Evolutionary conservation across 306 rosid species (phyloP).

Genomic region (Cucurbita ficifolia): DNA sequence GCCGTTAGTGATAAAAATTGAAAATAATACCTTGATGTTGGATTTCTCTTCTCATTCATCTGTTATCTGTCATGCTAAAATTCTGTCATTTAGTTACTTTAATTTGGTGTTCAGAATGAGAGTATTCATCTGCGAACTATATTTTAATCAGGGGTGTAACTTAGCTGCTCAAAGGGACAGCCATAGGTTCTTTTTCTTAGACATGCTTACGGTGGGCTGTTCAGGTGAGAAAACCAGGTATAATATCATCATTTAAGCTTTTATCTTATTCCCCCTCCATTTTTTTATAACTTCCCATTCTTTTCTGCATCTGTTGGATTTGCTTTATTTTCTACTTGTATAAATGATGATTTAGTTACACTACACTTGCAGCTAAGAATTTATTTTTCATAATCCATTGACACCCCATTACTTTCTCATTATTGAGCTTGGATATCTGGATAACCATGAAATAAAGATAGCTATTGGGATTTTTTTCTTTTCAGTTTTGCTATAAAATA

Average conservation of each 20-base stretch:
- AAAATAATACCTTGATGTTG: not conserved
- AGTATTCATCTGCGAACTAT: constrained; percentile 8
- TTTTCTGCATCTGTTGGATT: not conserved
- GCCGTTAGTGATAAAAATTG: not conserved
- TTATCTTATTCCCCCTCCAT: not conserved
- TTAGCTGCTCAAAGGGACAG: constrained; percentile 66
- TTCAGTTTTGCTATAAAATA: not conserved
- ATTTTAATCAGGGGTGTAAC: constrained; percentile 63
- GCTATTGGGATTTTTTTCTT: not conserved
- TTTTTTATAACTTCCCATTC: not conserved
- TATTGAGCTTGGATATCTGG: not conserved
- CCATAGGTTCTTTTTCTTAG: constrained; percentile 52
- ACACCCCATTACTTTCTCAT: not conserved
- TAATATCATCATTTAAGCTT: not conserved
- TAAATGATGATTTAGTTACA: not conserved
- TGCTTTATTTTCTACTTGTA: not conserved
- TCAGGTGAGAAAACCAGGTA: constrained; percentile 79
- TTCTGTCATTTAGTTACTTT: not conserved
- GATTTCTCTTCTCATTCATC: not conserved
- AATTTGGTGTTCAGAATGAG: not conserved
- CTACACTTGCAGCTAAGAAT: not conserved
- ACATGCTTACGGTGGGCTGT: constrained; percentile 61
- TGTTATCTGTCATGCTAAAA: not conserved
- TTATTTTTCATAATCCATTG: not conserved
- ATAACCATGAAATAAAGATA: not conserved